Evolutionary conservation across 1,284 basidiomycete species (phyloP).

Genomic region (Dichomitus squalens): DNA sequence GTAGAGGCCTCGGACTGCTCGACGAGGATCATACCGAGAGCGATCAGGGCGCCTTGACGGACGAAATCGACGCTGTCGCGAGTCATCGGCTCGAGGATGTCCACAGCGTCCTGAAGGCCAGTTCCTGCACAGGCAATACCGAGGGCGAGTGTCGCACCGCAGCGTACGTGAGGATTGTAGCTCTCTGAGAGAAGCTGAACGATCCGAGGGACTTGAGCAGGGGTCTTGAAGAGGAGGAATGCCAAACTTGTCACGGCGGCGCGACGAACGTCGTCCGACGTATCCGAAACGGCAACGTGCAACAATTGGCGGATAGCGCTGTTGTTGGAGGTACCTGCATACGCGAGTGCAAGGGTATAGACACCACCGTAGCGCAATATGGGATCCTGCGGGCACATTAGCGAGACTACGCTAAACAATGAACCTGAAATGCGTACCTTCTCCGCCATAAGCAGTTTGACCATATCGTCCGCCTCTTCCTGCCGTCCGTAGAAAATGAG

Average conservation of each 20-base stretch:
- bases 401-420: slow-evolving; percentile 7
- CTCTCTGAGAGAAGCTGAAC: slow-evolving; percentile 96
- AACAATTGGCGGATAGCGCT: slow-evolving; percentile 87
- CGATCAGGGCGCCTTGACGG: slow-evolving; percentile 94
- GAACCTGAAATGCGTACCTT: slow-evolving; percentile 60
- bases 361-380: slow-evolving; percentile 96
- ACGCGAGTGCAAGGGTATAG: slow-evolving; percentile 92
- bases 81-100: slow-evolving; percentile 95
- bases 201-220: slow-evolving; percentile 90
- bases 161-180: slow-evolving; percentile 98
- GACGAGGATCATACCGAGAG: slow-evolving; percentile 94
- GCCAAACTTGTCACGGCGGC: slow-evolving; percentile 94
- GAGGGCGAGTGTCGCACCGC: slow-evolving; percentile 91
- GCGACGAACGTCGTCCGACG: slow-evolving; percentile 92
- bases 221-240: slow-evolving; percentile 95
- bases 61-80: slow-evolving; percentile 97
- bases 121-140: slow-evolving; percentile 98
- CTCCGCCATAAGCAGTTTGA: slow-evolving; percentile 77
- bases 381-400: slow-evolving; percentile 66
- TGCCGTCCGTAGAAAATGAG: slow-evolving; percentile 91
- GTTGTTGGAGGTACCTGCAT: slow-evolving; percentile 94
- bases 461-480: slow-evolving; percentile 82
- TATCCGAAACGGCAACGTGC: slow-evolving; percentile 96
- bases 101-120: slow-evolving; percentile 92
- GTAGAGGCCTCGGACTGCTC: slow-evolving; percentile 91